Evolutionary conservation across 169 alveolate genomes (phyloP).

Genomic region (Plasmodium blacklocki): DNA sequence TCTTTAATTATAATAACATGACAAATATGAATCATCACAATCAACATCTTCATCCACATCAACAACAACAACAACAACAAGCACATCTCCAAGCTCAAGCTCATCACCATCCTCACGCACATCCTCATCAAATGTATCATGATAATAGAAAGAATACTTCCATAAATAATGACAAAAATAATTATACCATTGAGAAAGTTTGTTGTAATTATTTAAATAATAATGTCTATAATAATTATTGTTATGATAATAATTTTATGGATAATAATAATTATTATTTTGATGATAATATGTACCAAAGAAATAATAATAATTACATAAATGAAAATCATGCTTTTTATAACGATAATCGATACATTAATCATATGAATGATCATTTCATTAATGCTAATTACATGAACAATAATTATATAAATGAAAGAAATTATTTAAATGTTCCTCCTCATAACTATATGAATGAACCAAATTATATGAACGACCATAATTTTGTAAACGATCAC

Average conservation of each 20-base stretch:
- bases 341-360: constrained; percentile 31
- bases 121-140: background rate
- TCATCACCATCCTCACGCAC: background rate
- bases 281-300: constrained; percentile 11
- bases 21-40: background rate
- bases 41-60: background rate
- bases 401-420: constrained; percentile 21
- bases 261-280: constrained; percentile 17
- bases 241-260: constrained; percentile 28
- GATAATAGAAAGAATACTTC: constrained; percentile 7
- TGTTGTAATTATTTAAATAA: constrained; percentile 25
- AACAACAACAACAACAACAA: background rate
- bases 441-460: constrained; percentile 13
- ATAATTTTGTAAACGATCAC: constrained; percentile 12
- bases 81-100: background rate
- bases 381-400: constrained; percentile 27
- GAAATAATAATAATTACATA: constrained; percentile 35
- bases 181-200: constrained; percentile 33
- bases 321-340: constrained; percentile 36
- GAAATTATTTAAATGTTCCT: constrained; percentile 11
- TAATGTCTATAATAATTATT: constrained; percentile 18
- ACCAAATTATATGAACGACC: constrained; percentile 26
- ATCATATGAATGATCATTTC: constrained; percentile 25
- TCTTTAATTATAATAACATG: constrained; percentile 4
- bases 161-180: constrained; percentile 8